Evolutionary conservation across 148 eudicot genomes (phyloP), one percentile per base, ranked within the genome.

Genomic region (Dysphania ambrosioides): DNA sequence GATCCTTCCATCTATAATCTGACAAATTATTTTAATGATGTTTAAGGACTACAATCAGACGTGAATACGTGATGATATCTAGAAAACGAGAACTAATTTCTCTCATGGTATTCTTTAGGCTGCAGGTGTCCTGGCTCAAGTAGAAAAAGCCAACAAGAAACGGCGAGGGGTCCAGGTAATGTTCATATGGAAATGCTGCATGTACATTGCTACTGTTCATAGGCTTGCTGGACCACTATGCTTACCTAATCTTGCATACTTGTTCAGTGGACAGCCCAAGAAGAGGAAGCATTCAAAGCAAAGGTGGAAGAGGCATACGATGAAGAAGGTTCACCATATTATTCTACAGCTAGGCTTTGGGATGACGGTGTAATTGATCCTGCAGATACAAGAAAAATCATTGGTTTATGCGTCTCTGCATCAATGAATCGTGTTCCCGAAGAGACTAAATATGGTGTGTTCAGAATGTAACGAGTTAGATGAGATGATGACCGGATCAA

Each of bases 341-440:
- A 95, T 74, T 90, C 99, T 32, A 95, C 96, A 2, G 96, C 97
- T 16, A 86, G 97, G 74, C 91, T 95, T 44, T 95, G 99, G 99
- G 99, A 95, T 36, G 99, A 95, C 67, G 98, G 99, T 38, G 81
- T 95, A 23, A 90, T 92, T 49, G 99, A 95, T 82, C 99, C 99
- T n/a, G 93, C 97, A 0, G 97, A 95, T 75, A 92, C 97, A 18
- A 85, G 99, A 65, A 95, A 87, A 77, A 67, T 90, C 38, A 42
- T 95, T 73, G 96, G 94, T 61, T 81, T 92, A 69, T 88, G 92
- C 81, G 36, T 95, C 77, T 89, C 93, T 47, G 97, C 99, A 72
- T 82, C 93, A 24, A 49, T 62, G 72, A 95, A 90, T 80, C 86
- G 80, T 40, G 38, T 77, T 68, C 88, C 89, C 1, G 88, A 90